Evolutionary conservation across 1,284 basidiomycete species (phyloP), one percentile per base, ranked within the genome.

Genomic region (Thecaphora thlaspeos): DNA sequence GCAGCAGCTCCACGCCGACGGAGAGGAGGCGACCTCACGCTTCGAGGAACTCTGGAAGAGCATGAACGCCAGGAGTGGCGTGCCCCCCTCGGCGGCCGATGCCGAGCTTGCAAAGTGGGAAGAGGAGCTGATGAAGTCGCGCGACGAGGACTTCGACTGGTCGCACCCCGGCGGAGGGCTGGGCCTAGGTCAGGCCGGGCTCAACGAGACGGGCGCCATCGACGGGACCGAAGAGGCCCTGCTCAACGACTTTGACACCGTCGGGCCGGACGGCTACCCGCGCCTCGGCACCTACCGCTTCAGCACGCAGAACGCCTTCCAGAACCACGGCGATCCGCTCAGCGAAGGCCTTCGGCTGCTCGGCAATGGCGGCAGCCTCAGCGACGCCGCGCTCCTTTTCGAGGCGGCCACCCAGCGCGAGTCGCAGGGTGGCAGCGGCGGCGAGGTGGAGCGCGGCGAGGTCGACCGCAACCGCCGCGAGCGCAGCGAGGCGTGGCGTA

Each of bases 401-500:
- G 92, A 95, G 80, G 89, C 89, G 4, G 90, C 90, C 30, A 89
- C 74, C 2, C 67, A 70, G 51, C 64, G 70, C 46, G 68, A 75
- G 3, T 55, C 55, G 2, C 52, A 59, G 32, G 62, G 64, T 14
- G 59, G 59, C 14, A 55, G 50, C 0, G 58, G 61, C 4, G 70
- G 66, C 91, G 58, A 89, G 88, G 75, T 84, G 83, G 84, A 87
- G 70, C 87, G 86, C 9, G 88, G 88, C 70, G 79, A 74, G 48
- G 73, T 66, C 12, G 59, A 71, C 39, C 54, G 64, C 32, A 60
- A 57, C 22, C 43, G 72, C 70, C 48, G 73, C 51, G 68, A 70
- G 56, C 51, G 79, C 11, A 91, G 88, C 51, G 91, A 94, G 75
- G 85, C 91, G 0, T 99, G 95, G 95, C 86, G 93, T 28, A 81